phyloP scores from a whole-genome alignment of 306 rosid species.

The Begonia loranthoides region DNA sequence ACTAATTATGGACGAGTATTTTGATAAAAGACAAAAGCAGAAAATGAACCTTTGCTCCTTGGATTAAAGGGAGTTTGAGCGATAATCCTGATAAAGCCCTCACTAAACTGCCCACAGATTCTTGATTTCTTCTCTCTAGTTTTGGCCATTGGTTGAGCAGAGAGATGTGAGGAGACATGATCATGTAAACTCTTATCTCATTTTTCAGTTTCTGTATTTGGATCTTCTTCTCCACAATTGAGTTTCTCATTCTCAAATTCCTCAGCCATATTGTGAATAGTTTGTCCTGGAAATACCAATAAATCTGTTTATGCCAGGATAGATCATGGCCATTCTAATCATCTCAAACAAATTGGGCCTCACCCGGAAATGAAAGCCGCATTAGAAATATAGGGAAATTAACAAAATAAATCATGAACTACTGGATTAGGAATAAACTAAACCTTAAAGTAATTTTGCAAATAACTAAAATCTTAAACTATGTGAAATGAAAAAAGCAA shows the following conservation, averaged over 20 bases:
- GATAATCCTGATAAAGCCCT: constrained; percentile 41
- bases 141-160: constrained; percentile 45
- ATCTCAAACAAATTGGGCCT: too few relatives aligned
- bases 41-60: constrained; percentile 33
- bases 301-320: too few relatives aligned
- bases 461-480: too few relatives aligned
- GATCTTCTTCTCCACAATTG: constrained; percentile 25
- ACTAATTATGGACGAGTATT: too few relatives aligned
- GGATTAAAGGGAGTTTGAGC: constrained; percentile 26
- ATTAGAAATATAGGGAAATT: too few relatives aligned
- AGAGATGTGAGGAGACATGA: constrained; percentile 35
- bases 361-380: too few relatives aligned
- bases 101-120: constrained; percentile 31
- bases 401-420: too few relatives aligned
- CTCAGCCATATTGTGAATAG: constrained; percentile 43
- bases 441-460: too few relatives aligned
- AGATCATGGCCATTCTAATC: too few relatives aligned
- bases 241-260: constrained; percentile 31
- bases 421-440: too few relatives aligned
- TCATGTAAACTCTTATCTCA: constrained; percentile 30
- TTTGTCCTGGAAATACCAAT: constrained; percentile 27
- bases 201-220: constrained; percentile 28
- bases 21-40: too few relatives aligned
- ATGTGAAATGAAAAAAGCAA: too few relatives aligned
- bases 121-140: constrained; percentile 48